A percentile compares a stretch with the other conserved stretches of the same genome.
Conservation (phyloP, 768 basidiomycete species). For the Kwoniella newhampshirensis region DNA sequence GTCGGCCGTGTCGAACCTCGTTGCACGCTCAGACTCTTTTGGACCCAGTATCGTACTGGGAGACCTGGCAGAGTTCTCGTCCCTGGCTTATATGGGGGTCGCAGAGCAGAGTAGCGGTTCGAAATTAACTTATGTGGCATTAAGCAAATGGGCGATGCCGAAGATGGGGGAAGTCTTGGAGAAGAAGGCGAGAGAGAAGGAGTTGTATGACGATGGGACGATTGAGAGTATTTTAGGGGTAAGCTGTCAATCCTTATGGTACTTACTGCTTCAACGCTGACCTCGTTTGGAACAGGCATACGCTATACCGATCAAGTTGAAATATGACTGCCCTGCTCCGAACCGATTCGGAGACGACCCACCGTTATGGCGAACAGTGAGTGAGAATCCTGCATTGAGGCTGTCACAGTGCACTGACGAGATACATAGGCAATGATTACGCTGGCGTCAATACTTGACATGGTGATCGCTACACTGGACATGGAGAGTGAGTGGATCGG, state of each 20-base stretch:
- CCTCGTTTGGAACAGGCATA: slow-evolving; percentile 62
- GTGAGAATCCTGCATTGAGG: slow-evolving; percentile 54
- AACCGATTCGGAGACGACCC: slow-evolving; percentile 82
- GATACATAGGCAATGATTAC: slow-evolving; percentile 19
- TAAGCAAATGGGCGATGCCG: slow-evolving; percentile 87
- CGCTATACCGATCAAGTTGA: slow-evolving; percentile 85
- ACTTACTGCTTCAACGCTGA: neutral
- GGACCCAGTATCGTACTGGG: slow-evolving; percentile 69
- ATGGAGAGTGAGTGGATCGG: slow-evolving; percentile 9
- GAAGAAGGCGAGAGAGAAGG: slow-evolving; percentile 62
- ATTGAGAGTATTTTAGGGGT: slow-evolving; percentile 79
- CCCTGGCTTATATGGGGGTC: slow-evolving; percentile 80
- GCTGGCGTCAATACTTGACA: slow-evolving; percentile 58
- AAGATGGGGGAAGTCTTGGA: slow-evolving; percentile 73
- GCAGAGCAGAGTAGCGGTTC: slow-evolving; percentile 52
- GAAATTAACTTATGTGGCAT: slow-evolving; percentile 80
- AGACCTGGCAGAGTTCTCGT: slow-evolving; percentile 80
- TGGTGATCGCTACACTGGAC: slow-evolving; percentile 51
- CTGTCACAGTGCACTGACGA: slow-evolving; percentile 61
- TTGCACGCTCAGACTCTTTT: slow-evolving; percentile 67
- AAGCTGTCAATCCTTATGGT: slow-evolving; percentile 37
- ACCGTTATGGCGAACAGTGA: slow-evolving; percentile 90
- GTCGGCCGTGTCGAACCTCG: slow-evolving; percentile 69
- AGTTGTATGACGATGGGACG: slow-evolving; percentile 77
- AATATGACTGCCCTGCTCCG: slow-evolving; percentile 88